phyloP scores from a whole-genome alignment of 768 basidiomycete species.

The Tylopilus plumbeoviolaceoides region DNA sequence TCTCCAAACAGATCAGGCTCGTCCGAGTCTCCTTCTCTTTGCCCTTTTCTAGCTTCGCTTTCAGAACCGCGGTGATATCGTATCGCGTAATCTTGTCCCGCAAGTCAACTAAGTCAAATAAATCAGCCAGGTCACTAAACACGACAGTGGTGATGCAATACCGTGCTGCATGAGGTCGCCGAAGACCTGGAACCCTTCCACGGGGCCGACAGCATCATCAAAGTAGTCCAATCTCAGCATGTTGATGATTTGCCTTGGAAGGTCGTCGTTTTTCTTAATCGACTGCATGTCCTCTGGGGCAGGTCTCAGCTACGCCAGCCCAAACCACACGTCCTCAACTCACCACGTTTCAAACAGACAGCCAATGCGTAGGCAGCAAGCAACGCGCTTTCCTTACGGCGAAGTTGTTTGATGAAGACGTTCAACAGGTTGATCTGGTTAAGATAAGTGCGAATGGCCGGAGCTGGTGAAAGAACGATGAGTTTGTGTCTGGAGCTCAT shows the following conservation, averaged over 20 bases:
- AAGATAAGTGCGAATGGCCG: no score
- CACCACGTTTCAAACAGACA: no score
- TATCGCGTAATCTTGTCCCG: slow-evolving; percentile 2
- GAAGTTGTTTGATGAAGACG: no score
- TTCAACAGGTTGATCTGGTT: no score
- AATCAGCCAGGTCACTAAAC: no score
- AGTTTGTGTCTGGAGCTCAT: no score
- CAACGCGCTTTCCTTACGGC: no score
- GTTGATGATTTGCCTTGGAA: slow-evolving; percentile 1
- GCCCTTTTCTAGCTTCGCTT: slow-evolving; percentile 11
- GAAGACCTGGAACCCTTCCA: slow-evolving; percentile 2
- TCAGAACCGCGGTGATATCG: slow-evolving; percentile 12
- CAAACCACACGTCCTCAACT: no score
- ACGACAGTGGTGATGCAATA: not conserved
- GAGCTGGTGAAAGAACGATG: no score
- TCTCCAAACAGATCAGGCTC: slow-evolving; percentile 19
- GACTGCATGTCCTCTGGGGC: no score
- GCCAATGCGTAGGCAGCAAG: no score
- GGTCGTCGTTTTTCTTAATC: not conserved
- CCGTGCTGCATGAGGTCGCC: slow-evolving; percentile 1
- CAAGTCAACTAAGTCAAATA: not conserved
- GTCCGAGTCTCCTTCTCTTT: slow-evolving; percentile 14
- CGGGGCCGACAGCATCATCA: not conserved
- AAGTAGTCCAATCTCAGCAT: slow-evolving; percentile 7
- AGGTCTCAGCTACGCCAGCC: no score